Evolutionary conservation across 371 early-diverging fungal species (phyloP).

Genomic region (Dipsacomyces acuminosporus): DNA sequence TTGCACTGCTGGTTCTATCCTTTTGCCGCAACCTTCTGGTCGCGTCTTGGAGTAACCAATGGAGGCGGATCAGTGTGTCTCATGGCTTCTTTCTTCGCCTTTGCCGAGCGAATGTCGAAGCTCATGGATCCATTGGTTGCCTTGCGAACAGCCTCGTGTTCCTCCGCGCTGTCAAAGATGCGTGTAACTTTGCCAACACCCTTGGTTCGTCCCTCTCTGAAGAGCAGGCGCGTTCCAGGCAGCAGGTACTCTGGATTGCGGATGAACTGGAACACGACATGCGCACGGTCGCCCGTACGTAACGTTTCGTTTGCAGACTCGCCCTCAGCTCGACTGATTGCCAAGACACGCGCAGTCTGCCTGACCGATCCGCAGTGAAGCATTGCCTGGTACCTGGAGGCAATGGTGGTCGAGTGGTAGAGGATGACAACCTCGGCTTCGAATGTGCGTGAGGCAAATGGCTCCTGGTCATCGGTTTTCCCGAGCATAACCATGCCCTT

Average conservation of each 20-base stretch:
- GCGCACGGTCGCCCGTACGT: slow-evolving; percentile 83
- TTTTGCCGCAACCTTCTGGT: background rate
- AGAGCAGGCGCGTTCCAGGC: slow-evolving; percentile 68
- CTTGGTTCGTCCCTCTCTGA: slow-evolving; percentile 87
- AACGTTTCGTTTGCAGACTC: slow-evolving; percentile 64
- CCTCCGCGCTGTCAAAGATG: slow-evolving; percentile 30
- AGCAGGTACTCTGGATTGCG: slow-evolving; percentile 78
- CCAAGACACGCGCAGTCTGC: slow-evolving; percentile 68
- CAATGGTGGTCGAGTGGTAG: slow-evolving; percentile 88
- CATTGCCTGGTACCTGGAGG: slow-evolving; percentile 88
- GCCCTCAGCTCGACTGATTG: slow-evolving; percentile 53
- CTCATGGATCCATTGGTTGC: slow-evolving; percentile 26
- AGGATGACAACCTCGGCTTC: slow-evolving; percentile 88
- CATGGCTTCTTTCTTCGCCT: slow-evolving; percentile 15
- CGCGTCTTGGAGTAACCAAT: background rate
- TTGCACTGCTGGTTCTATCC: too few species aligned
- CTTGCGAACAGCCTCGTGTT: slow-evolving; percentile 10
- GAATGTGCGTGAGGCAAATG: slow-evolving; percentile 65
- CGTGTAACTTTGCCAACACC: slow-evolving; percentile 82
- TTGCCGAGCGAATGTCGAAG: slow-evolving; percentile 11
- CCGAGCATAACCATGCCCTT: slow-evolving; percentile 86
- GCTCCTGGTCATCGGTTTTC: slow-evolving; percentile 59
- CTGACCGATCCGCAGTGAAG: slow-evolving; percentile 86
- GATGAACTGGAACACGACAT: slow-evolving; percentile 77
- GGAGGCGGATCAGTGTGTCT: slow-evolving; percentile 2